Evolutionary conservation across 805 yeast species (phyloP).

Genomic region (Dipodascus albidus): DNA sequence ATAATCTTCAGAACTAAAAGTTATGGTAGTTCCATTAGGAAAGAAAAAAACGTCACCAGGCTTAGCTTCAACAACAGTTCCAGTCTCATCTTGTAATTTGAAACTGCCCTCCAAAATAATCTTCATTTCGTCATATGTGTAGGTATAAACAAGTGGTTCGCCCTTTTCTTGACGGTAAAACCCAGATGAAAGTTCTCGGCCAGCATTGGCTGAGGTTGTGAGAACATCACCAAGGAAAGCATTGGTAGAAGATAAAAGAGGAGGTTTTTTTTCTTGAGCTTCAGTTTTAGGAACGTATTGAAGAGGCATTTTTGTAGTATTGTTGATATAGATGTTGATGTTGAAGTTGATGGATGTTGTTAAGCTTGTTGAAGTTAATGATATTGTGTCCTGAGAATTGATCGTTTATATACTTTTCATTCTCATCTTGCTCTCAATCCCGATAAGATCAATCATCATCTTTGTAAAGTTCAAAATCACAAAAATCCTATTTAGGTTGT

Average conservation of each 20-base stretch:
- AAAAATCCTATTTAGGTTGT: background rate
- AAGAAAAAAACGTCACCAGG: slow-evolving; percentile 63
- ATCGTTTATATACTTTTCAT: background rate
- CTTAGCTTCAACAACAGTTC: slow-evolving; percentile 40
- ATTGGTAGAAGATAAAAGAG: slow-evolving; percentile 50
- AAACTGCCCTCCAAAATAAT: slow-evolving; percentile 58
- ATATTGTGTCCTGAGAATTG: background rate
- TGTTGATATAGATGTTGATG: no score
- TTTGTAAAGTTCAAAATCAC: background rate
- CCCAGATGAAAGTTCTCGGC: slow-evolving; percentile 51
- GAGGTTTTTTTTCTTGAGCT: slow-evolving; percentile 30
- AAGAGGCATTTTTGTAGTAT: slow-evolving; percentile 1
- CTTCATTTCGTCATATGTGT: slow-evolving; percentile 60
- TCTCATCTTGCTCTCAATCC: background rate
- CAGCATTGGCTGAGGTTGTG: slow-evolving; percentile 49
- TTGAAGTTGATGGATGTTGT: background rate
- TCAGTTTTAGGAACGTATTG: slow-evolving; percentile 1
- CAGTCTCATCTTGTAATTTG: slow-evolving; percentile 51
- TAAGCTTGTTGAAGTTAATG: no score
- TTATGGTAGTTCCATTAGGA: slow-evolving; percentile 56
- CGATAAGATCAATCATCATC: no score
- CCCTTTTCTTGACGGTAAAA: slow-evolving; percentile 62
- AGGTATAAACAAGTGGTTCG: slow-evolving; percentile 54
- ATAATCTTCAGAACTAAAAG: slow-evolving; percentile 49
- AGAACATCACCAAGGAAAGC: slow-evolving; percentile 58